Evolutionary conservation across 2,329 filamentous ascomycete species (phyloP), one percentile per base, ranked within the genome.

Genomic region (Alternaria sp.): DNA sequence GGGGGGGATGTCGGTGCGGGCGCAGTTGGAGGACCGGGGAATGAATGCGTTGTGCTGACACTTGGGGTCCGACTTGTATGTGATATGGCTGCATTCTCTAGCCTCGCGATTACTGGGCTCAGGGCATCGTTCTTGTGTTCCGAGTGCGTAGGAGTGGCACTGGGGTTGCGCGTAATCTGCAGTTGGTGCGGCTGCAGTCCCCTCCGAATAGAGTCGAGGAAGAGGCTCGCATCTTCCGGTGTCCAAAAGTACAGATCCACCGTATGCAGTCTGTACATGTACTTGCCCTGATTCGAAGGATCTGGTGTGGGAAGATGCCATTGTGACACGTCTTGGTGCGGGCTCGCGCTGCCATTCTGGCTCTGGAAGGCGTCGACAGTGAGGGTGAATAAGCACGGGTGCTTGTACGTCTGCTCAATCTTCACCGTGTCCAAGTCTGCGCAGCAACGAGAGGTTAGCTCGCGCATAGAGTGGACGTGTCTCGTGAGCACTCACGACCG

Each of bases 221-320:
- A 91, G 56, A 87, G 84, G 28, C 87, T 79, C 1, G 90, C 90
- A 77, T 93, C 90, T 55, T 87, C 82, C 60, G 87, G 85, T 0
- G 87, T 91, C 89, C 90, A 93, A 71, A 93, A 90, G 79, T 94
- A 94, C 13, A 93, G 80, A 71, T 93, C 90, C 56, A 93, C 74
- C 0, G 88, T 89, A 72, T 92, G 88, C 7, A 94, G 83, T 72
- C 87, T 88, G 79, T 92, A 92, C 81, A 92, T 86, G 75, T 92
- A 93, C 75, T 90, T 92, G 72, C 85, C 88, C 76, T 93, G 86
- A 76, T 92, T 91, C 50, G 83, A 83, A 2, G 86, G 86, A 74
- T 93, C 90, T 73, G 85, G 90, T 0, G 87, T 87, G 2, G 90
- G 90, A 6, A 93, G 82, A 75, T 92, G 89, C 91, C 90, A 93